phyloP scores from a whole-genome alignment of 352 stramenopile genomes.

The Phytophthora hybrid region DNA sequence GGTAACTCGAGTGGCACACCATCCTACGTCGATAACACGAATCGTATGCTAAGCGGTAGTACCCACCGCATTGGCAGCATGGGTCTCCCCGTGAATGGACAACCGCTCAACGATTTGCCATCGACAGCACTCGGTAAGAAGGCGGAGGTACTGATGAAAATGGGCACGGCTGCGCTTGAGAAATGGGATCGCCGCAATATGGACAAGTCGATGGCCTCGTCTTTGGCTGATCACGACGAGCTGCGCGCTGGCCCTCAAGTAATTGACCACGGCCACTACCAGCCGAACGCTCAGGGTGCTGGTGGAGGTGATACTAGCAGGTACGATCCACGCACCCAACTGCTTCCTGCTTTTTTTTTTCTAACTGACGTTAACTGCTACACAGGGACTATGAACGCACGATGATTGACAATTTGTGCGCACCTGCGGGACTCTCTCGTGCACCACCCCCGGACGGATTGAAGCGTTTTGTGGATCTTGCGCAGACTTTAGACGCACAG shows the following conservation, averaged over 20 bases:
- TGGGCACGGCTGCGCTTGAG: slow-evolving; percentile 77
- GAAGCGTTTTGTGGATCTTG: slow-evolving; percentile 87
- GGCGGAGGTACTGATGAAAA: slow-evolving; percentile 85
- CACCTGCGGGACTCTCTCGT: slow-evolving; percentile 75
- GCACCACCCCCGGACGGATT: slow-evolving; percentile 80
- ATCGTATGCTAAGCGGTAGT: slow-evolving; percentile 57
- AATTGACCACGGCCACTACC: slow-evolving; percentile 80
- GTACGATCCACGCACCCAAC: slow-evolving; percentile 35
- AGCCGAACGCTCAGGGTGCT: slow-evolving; percentile 68
- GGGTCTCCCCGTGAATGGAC: slow-evolving; percentile 59
- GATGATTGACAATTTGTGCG: slow-evolving; percentile 87
- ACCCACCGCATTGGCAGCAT: slow-evolving; percentile 51
- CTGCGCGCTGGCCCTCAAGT: slow-evolving; percentile 68
- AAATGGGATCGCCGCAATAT: slow-evolving; percentile 91
- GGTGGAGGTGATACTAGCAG: slow-evolving; percentile 80
- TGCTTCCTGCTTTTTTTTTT: slow-evolving; percentile 5
- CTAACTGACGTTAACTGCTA: slow-evolving; percentile 9
- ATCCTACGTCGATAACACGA: slow-evolving; percentile 68
- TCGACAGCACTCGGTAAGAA: slow-evolving; percentile 78
- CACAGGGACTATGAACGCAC: slow-evolving; percentile 84
- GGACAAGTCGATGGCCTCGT: slow-evolving; percentile 92
- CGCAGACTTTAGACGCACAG: slow-evolving; percentile 85
- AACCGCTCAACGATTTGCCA: slow-evolving; percentile 50
- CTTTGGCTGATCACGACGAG: slow-evolving; percentile 87
- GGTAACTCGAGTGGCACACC: slow-evolving; percentile 32